Conservation (phyloP, 2,329 filamentous ascomycete genomes). For the Aureobasidium sp. region DNA sequence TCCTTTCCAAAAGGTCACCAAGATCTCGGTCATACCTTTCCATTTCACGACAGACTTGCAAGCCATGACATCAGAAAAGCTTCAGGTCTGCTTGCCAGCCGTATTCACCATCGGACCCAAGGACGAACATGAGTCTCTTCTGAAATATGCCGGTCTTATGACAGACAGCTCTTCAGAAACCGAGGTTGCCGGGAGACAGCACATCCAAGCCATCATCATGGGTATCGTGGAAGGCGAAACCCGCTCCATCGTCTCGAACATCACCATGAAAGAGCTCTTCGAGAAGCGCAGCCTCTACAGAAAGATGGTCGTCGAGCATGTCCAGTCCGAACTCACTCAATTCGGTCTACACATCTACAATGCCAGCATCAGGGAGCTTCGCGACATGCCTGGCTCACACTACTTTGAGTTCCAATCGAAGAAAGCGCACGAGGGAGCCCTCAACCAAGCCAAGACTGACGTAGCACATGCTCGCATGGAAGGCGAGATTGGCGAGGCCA, state of each 20-base stretch:
- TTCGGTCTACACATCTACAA: constrained; percentile 65
- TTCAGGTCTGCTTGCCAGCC: constrained; percentile 73
- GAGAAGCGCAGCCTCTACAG: constrained; percentile 72
- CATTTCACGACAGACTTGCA: constrained; percentile 78
- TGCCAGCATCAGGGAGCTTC: constrained; percentile 78
- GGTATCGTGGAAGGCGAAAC: constrained; percentile 88
- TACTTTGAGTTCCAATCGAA: constrained; percentile 77
- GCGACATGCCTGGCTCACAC: constrained; percentile 71
- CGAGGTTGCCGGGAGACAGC: constrained; percentile 45
- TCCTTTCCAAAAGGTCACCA: constrained; percentile 55
- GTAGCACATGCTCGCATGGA: constrained; percentile 52
- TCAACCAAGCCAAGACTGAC: constrained; percentile 66
- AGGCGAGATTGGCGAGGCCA: constrained; percentile 69
- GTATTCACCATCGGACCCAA: constrained; percentile 82
- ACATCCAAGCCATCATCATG: constrained; percentile 79
- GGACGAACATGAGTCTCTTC: constrained; percentile 60
- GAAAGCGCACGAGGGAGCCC: constrained; percentile 79
- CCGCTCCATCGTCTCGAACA: constrained; percentile 71
- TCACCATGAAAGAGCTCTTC: constrained; percentile 93
- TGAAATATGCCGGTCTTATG: constrained; percentile 60
- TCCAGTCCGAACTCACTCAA: constrained; percentile 71
- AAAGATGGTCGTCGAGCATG: constrained; percentile 55
- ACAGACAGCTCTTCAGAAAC: background rate
- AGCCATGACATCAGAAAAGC: constrained; percentile 84
- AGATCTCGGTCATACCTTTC: constrained; percentile 18